Conservation (phyloP, 495 filamentous ascomycete genomes). For the Podospora anserina region DNA sequence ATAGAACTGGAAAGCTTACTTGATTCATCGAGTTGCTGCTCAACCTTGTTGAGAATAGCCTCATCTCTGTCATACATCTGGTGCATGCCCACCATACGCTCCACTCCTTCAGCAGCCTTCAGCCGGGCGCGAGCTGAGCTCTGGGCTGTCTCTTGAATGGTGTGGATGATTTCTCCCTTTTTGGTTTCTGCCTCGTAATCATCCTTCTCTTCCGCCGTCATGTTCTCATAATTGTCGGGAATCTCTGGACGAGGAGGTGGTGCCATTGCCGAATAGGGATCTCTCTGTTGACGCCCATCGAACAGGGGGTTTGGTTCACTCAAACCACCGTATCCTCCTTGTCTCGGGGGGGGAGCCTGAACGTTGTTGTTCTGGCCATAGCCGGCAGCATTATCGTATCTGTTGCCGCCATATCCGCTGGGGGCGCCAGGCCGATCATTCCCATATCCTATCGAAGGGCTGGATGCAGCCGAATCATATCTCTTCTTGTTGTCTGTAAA, state of each 20-base stretch:
- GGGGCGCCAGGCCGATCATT: constrained; percentile 60
- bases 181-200: constrained; percentile 41
- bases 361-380: neutral
- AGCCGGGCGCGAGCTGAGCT: too few relatives aligned
- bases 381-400: constrained; percentile 47
- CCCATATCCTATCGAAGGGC: constrained; percentile 46
- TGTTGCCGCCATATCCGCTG: constrained; percentile 62
- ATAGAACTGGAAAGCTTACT: too few relatives aligned
- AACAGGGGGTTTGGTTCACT: constrained; percentile 33
- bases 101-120: too few relatives aligned
- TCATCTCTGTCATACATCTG: too few relatives aligned
- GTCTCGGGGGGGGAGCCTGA: constrained; percentile 33
- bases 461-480: constrained; percentile 4
- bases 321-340: constrained; percentile 72
- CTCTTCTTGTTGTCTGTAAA: neutral
- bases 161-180: constrained; percentile 47
- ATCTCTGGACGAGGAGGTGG: neutral
- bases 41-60: too few relatives aligned
- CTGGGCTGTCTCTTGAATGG: too few relatives aligned
- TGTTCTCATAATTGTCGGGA: constrained; percentile 64
- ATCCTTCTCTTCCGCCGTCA: constrained; percentile 60
- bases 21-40: too few relatives aligned
- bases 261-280: neutral
- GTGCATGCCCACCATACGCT: too few relatives aligned
- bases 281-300: neutral